phyloP scores from a whole-genome alignment of 2,329 filamentous ascomycete species.

The Ascochyta fabae region DNA sequence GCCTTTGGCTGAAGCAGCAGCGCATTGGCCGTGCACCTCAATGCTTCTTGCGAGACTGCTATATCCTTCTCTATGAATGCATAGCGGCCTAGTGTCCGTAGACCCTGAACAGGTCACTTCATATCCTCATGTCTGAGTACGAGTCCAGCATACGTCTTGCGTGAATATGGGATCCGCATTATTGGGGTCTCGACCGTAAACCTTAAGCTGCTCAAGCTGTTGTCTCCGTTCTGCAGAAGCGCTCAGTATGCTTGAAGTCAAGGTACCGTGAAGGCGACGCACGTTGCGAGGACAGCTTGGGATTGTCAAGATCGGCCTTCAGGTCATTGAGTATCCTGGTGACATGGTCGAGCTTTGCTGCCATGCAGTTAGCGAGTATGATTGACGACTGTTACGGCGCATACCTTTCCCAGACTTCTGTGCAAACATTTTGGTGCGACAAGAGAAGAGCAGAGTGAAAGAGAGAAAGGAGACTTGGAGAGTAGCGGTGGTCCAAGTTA shows the following conservation, averaged over 20 bases:
- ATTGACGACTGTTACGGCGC: neutral
- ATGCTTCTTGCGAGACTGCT: conserved; percentile 70
- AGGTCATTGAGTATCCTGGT: conserved; percentile 68
- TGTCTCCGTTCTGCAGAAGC: conserved; percentile 65
- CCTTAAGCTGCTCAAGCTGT: conserved; percentile 70
- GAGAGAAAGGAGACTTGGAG: neutral
- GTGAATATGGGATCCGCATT: conserved; percentile 85
- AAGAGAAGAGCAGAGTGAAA: neutral
- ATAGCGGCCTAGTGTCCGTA: conserved; percentile 73
- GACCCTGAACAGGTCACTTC: conserved; percentile 63
- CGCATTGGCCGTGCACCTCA: conserved; percentile 86
- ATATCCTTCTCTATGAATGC: conserved; percentile 71
- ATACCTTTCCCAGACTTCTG: conserved; percentile 30
- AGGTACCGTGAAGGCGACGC: conserved; percentile 32
- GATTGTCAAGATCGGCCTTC: conserved; percentile 65
- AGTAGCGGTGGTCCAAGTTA: conserved; percentile 7
- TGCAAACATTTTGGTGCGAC: neutral
- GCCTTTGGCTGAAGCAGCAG: conserved; percentile 72
- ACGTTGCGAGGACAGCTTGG: conserved; percentile 67
- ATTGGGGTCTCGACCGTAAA: conserved; percentile 74
- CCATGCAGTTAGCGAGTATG: conserved; percentile 15
- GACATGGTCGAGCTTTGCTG: conserved; percentile 73
- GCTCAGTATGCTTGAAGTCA: neutral
- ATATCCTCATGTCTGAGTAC: neutral
- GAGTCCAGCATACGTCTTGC: conserved; percentile 63